Evolutionary conservation across 2,329 filamentous ascomycete species (phyloP).

Genomic region (Karstenula rhodostoma): DNA sequence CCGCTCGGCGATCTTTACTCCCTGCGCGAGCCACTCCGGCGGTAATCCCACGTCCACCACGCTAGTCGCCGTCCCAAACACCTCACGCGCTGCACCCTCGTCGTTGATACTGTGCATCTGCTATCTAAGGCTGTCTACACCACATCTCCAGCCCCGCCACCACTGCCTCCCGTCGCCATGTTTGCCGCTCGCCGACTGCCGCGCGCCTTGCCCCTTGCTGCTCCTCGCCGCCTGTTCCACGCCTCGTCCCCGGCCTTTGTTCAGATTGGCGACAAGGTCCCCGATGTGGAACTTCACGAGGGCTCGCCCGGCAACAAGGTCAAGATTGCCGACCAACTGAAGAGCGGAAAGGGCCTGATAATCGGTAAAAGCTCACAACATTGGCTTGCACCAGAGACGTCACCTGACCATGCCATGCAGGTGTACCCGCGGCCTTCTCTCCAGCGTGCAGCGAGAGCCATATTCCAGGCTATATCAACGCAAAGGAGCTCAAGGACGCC

Average conservation of each 20-base stretch:
- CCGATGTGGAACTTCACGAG: conserved; percentile 79
- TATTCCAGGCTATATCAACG: conserved; percentile 85
- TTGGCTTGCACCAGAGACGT: conserved; percentile 5
- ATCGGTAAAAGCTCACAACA: conserved; percentile 55
- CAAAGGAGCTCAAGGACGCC: conserved; percentile 77
- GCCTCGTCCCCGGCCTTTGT: conserved; percentile 69
- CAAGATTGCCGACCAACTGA: conserved; percentile 81
- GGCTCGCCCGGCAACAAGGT: conserved; percentile 91
- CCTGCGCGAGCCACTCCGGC: conserved; percentile 1
- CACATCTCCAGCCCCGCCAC: conserved; percentile 12
- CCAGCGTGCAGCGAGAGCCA: conserved; percentile 74
- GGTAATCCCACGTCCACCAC: conserved; percentile 8
- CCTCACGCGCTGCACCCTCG: neutral
- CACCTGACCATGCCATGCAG: conserved; percentile 45
- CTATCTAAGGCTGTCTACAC: neutral
- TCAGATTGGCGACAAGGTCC: conserved; percentile 80
- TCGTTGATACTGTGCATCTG: neutral
- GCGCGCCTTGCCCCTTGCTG: conserved; percentile 27
- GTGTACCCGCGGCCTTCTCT: conserved; percentile 55
- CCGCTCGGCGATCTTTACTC: neutral
- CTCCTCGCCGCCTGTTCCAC: conserved; percentile 64
- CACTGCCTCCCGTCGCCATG: conserved; percentile 22
- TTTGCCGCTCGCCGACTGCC: conserved; percentile 40
- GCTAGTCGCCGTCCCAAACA: conserved; percentile 2
- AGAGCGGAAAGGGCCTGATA: conserved; percentile 76